A percentile compares a stretch with the other conserved stretches of the same genome.
Conservation (phyloP, 2,329 filamentous ascomycete species). For the Aspergillus sp. region DNA sequence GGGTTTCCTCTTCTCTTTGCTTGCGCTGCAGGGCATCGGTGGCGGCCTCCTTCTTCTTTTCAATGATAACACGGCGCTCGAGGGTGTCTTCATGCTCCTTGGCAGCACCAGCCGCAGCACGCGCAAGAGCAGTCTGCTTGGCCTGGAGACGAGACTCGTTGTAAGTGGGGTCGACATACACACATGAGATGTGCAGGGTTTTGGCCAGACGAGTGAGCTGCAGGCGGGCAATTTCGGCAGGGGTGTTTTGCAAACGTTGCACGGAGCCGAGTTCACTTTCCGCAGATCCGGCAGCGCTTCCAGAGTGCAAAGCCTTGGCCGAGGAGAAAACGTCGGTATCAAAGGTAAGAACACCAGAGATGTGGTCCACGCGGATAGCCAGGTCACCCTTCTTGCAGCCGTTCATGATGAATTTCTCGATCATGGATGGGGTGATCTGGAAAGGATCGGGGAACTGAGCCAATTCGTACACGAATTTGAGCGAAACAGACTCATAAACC, state of each 20-base stretch:
- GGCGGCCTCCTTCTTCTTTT: conserved; percentile 96
- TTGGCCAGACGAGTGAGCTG: conserved; percentile 90
- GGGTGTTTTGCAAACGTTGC: conserved; percentile 94
- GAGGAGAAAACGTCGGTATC: conserved; percentile 98
- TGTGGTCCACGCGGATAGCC: conserved; percentile 93
- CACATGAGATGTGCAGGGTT: conserved; percentile 87
- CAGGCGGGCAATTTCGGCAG: conserved; percentile 93
- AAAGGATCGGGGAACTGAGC: conserved; percentile 96
- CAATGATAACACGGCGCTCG: conserved; percentile 83
- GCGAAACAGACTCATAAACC: conserved; percentile 96
- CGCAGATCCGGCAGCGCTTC: conserved; percentile 80
- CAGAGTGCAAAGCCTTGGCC: conserved; percentile 84
- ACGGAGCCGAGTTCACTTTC: conserved; percentile 82
- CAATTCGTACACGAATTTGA: conserved; percentile 88
- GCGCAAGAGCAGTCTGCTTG: conserved; percentile 75
- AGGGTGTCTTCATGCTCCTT: conserved; percentile 86
- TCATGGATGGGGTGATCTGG: conserved; percentile 83
- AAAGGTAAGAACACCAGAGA: conserved; percentile 91
- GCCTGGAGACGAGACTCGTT: conserved; percentile 77
- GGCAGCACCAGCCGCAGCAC: conserved; percentile 84
- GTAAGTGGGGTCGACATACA: conserved; percentile 90
- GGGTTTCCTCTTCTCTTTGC: conserved; percentile 88
- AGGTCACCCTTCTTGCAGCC: conserved; percentile 99
- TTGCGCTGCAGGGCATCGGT: conserved; percentile 82
- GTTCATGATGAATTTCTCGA: conserved; percentile 99